Conservation (phyloP, 768 basidiomycete species). For the Pleurotus sapidus region DNA sequence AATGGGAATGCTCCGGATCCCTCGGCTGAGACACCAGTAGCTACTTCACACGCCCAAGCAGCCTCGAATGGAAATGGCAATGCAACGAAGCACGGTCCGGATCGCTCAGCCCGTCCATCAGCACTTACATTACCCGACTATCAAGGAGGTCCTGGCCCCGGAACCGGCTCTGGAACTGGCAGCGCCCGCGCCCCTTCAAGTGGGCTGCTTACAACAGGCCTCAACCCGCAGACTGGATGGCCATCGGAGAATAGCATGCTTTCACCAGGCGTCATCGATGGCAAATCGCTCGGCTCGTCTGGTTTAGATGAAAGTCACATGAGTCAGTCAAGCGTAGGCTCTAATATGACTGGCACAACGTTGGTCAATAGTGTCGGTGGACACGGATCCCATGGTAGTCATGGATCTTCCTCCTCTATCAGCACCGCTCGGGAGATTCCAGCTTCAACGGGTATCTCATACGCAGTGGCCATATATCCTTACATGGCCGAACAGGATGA, state of each 20-base stretch:
- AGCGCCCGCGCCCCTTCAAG: not conserved
- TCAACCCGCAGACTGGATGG: slow-evolving; percentile 74
- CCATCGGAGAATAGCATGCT: slow-evolving; percentile 64
- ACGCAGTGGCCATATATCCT: slow-evolving; percentile 97
- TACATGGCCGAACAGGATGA: slow-evolving; percentile 99
- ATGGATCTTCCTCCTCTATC: not conserved
- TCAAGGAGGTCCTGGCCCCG: slow-evolving; percentile 35
- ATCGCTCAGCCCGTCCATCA: slow-evolving; percentile 56
- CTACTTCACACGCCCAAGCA: slow-evolving; percentile 40
- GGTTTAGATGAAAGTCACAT: slow-evolving; percentile 25
- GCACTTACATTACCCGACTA: slow-evolving; percentile 69
- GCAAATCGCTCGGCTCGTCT: slow-evolving; percentile 29
- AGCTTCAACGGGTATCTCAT: slow-evolving; percentile 65
- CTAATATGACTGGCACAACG: slow-evolving; percentile 6
- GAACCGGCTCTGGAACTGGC: slow-evolving; percentile 24
- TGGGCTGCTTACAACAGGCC: slow-evolving; percentile 41
- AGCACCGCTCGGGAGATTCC: slow-evolving; percentile 39
- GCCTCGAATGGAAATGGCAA: slow-evolving; percentile 16
- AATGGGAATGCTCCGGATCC: slow-evolving; percentile 21
- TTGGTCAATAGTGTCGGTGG: not conserved
- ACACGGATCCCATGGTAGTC: slow-evolving; percentile 4
- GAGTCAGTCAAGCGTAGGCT: slow-evolving; percentile 24
- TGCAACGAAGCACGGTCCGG: slow-evolving; percentile 6
- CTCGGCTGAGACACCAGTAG: slow-evolving; percentile 29
- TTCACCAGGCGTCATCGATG: slow-evolving; percentile 37